Conservation (phyloP, 2,329 filamentous ascomycete genomes). For the Fusarium citri region DNA sequence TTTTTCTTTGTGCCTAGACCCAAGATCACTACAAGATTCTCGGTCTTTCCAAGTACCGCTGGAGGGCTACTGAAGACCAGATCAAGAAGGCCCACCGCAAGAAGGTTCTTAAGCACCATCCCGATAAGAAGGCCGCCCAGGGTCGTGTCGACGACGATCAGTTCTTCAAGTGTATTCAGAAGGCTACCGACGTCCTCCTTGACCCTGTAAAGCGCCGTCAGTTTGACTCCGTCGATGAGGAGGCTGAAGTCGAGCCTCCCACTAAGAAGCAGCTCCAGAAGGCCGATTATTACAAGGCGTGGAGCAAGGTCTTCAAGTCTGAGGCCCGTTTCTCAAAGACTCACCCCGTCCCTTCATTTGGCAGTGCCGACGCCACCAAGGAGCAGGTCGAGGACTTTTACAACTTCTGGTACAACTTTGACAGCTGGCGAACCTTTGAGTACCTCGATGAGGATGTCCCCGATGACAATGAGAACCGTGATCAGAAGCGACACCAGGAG, state of each 20-base stretch:
- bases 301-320: slow-evolving; percentile 88
- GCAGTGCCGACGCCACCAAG: slow-evolving; percentile 84
- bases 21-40: slow-evolving; percentile 99
- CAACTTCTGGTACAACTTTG: slow-evolving; percentile 99
- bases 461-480: slow-evolving; percentile 98
- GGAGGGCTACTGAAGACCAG: slow-evolving; percentile 93
- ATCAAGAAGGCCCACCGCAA: slow-evolving; percentile 99
- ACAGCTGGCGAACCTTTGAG: slow-evolving; percentile 97
- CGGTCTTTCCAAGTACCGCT: slow-evolving; percentile 91
- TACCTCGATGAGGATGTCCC: slow-evolving; percentile 99
- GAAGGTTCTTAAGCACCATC: slow-evolving; percentile 99
- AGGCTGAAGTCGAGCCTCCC: slow-evolving; percentile 90
- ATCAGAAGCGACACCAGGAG: slow-evolving; percentile 98
- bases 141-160: slow-evolving; percentile 91
- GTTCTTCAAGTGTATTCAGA: slow-evolving; percentile 99
- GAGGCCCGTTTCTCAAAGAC: slow-evolving; percentile 93
- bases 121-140: slow-evolving; percentile 96
- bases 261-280: slow-evolving; percentile 89
- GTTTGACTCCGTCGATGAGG: slow-evolving; percentile 96
- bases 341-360: slow-evolving; percentile 89
- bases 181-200: slow-evolving; percentile 91
- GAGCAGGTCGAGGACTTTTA: slow-evolving; percentile 96
- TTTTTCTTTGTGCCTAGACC: slow-evolving; percentile 61
- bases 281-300: slow-evolving; percentile 95
- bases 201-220: slow-evolving; percentile 94